Base-by-base conservation (phyloP, 2,329 filamentous ascomycete genomes). In the Diaporthe australafricana region DNA sequence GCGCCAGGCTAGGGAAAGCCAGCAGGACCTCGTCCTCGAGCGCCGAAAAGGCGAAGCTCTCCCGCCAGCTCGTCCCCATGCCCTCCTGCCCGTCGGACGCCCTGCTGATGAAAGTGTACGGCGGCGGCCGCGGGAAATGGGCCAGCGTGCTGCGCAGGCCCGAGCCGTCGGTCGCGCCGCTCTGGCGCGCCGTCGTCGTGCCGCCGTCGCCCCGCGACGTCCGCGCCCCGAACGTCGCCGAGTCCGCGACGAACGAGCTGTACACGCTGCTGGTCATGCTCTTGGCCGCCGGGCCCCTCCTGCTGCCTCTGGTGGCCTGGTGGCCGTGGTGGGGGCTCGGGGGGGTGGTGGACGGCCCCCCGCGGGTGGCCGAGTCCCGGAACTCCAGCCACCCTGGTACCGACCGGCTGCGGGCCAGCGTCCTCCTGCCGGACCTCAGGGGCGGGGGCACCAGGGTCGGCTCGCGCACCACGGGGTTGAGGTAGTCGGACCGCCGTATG, bases 171-270 rank as follows among this genome's bases (percentile, higher is more conserved):
- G 50, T 77, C 74, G 68, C 75, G 72, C 2, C 75, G 73, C 22
- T 77, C 48, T 20, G 53, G 48, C 30, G 74, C 30, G 57, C 75
- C 75, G 47, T 68, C 77, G 20, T 78, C 77, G n/a, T n/a, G n/a
- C n/a, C n/a, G 2, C 32, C 40, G 11, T n/a, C n/a, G n/a, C n/a
- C 60, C 42, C 60, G 60, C 12, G 42, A 63, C 42, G 42, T 63
- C 20, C 60, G 27, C 6, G 17, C 27, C 12, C 27, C 60, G 20
- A 17, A n/a, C 20, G 42, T 35, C 60, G 11, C 60, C 40, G 32
- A 63, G 42, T 35, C 42, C 40, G 27, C 42, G 48, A 30, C 35
- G 20, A 48, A 32, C 12, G 60, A 63, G 60, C 60, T 48, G 60
- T 63, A 35, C 27, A 25, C 30, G 60, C 42, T 63, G 30, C 27